Base-by-base conservation (phyloP, 176 grass and related monocot species). In the Neostapfia colusana region DNA sequence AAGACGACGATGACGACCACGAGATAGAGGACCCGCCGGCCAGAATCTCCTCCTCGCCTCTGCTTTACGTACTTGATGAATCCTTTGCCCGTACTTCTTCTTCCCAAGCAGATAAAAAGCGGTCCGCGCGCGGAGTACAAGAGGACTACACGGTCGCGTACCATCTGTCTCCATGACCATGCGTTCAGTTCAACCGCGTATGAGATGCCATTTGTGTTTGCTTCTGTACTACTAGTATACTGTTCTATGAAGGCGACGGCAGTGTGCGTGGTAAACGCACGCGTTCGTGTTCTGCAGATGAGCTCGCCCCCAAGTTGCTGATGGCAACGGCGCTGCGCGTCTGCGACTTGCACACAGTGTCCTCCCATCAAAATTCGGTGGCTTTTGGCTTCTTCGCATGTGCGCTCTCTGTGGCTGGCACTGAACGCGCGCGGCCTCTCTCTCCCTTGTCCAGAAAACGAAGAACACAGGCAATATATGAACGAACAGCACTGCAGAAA, bases 11-110 rank as follows among this genome's bases (percentile, higher is more conserved):
- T 3, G 31, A 31, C 31, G 31, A 31, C 31, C 31, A 31, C 31
- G 31, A 31, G 31, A 31, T 31, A 31, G 31, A 31, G 31, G 31
- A 31, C 31, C 3, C 31, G 31, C 31, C 31, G 31, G 55, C 77
- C 23, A 49, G 73, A 82, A 78, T 87, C 73, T 78, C 72, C 64
- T 69, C 13, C 31, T 31, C 31, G 7, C 17, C 17, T 20, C 44
- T 46, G n/a, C 17, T 51, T 15, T 51, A 20, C 17, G 85, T 78
- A 67, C 79, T 59, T 65, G 12, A 70, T 28, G 85, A 72, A 77
- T 70, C 79, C 48, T 82, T 81, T 65, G 50, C 62, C 69, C 24
- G 83, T 85, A 59, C 31, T 31, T 31, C 31, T 31, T 31, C 31
- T 31, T 3, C 31, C 31, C 31, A 31, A 31, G 31, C 31, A 31